Evolutionary conservation across 768 basidiomycete species (phyloP), one percentile per base, ranked within the genome.

Genomic region (Podaxis rugospora): DNA sequence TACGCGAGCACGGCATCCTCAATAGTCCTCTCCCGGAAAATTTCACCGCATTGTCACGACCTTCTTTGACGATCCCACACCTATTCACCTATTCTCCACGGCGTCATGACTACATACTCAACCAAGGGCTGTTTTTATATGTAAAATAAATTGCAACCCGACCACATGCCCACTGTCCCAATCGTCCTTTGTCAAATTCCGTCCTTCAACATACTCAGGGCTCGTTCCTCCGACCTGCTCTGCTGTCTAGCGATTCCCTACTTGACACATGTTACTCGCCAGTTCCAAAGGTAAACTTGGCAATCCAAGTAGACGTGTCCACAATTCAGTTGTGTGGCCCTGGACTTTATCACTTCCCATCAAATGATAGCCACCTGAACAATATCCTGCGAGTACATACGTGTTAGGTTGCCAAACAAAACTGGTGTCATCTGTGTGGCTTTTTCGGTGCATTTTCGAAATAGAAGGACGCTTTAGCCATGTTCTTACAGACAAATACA

Each of bases 1-100:
- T 61, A 61, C 59, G 59, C 59, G 44, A 61, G 46, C 46, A 54
- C 57, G 10, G 51, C 65, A 53, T 56, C 49, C 32, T 52, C 51
- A 13, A 13, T 14, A 16, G 52, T 47, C 59, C 32, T 49, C 47
- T 28, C 14, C 42, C 18, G 27, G 59, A 53, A 61, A 54, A 13
- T 65, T 61, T 61, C 46, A 47, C 54, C 36, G 40, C 9, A 28
- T 11, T 27, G 21, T 25, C 23, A 37, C 14, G 40, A 39, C 50
- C 32, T 51, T 51, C 59, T 50, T 28, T 36, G 35, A 28, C 49
- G 27, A 46, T 54, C 42, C 51, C 51, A 54, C 52, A 60, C 59
- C 18, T 36, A 18, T 61, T 49, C 52, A 60, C 59, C 18, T 36
- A 18, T 61, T 49, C 59, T 47, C 59, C 42, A 46, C 53, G 53